Evolutionary conservation across 1,284 basidiomycete genomes (phyloP), one percentile per base, ranked within the genome.

Genomic region (Farysia itapuensis): DNA sequence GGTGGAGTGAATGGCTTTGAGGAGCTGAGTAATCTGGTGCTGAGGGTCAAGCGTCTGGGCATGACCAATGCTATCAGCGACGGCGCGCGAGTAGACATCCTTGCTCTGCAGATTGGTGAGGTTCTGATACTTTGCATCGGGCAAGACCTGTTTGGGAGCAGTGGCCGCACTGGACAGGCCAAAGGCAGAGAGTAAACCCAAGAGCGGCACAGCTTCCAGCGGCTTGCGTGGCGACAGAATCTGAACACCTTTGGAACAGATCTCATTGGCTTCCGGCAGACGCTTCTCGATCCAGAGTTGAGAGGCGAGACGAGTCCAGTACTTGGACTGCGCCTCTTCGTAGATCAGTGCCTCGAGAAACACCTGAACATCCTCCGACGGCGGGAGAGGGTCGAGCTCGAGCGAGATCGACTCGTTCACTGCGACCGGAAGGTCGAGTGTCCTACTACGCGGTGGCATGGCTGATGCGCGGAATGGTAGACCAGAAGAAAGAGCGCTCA

Each of bases 61-160:
- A 15, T 48, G 58, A 14, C 42, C 43, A 15, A 61, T 53, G 31
- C 36, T 39, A 18, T 37, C 33, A 28, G 35, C 34, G 9, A 59
- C 51, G 19, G 59, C 48, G 12, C 49, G 45, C 44, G 60, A 64
- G 43, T 56, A 54, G 24, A 52, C 56, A n/a, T 64, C 45, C 41
- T 71, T 71, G 31, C 21, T 32, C 36, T 42, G 38, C 22, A 45
- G 45, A 7, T 46, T 47, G n/a, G 30, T 31, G 19, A 74, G 51
- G 25, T 38, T 46, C 54, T 74, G 69, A 47, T 64, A 70, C 20
- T 52, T 51, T 7, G 72, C 70, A 20, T 74, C 67, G 34, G 47
- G 37, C 25, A 74, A 47, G 31, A 72, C 52, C 32, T 60, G 49
- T 45, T 74, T 74, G 32, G 72, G 72, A 19, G 70, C 64, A 18